phyloP scores from a whole-genome alignment of 352 stramenopile genomes.

The Phytophthora kernoviae region DNA sequence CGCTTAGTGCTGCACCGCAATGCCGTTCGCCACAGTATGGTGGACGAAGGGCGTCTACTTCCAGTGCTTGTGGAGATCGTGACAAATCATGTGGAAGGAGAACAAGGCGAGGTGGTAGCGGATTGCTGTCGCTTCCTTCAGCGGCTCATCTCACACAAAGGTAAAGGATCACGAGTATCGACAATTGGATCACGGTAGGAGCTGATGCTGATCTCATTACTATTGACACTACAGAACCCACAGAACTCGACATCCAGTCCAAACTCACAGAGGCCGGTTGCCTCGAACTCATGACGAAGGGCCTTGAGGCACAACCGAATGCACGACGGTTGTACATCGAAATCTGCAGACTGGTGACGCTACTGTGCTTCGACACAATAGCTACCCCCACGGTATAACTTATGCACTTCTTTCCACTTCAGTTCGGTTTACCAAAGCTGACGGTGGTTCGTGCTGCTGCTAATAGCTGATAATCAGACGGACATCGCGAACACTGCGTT shows the following conservation, averaged over 20 bases:
- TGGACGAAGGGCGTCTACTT: conserved; percentile 40
- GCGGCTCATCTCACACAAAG: conserved; percentile 52
- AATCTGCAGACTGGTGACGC: conserved; percentile 39
- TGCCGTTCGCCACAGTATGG: conserved; percentile 34
- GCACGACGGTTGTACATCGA: conserved; percentile 38
- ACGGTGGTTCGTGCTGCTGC: conserved; percentile 1
- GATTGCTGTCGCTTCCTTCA: conserved; percentile 55
- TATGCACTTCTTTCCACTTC: neutral
- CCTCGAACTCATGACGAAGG: conserved; percentile 37
- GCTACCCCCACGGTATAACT: conserved; percentile 46
- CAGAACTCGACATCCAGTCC: conserved; percentile 61
- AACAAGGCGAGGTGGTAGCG: conserved; percentile 39
- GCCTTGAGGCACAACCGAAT: conserved; percentile 29
- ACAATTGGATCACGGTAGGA: neutral
- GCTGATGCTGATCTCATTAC: conserved; percentile 9
- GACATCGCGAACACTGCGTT: conserved; percentile 45
- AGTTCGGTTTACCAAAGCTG: neutral
- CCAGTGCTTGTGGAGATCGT: conserved; percentile 32
- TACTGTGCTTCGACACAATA: conserved; percentile 63
- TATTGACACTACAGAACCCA: conserved; percentile 32
- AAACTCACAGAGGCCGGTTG: conserved; percentile 52
- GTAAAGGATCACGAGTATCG: conserved; percentile 24
- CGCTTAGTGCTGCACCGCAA: conserved; percentile 46
- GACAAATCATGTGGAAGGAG: conserved; percentile 28
- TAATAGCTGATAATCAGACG: conserved; percentile 56